Percentiles rank a stretch among this genome's conserved stretches.
Evolutionary conservation across 2,329 filamentous ascomycete species (phyloP).

Genomic region (Cercospora sp.): DNA sequence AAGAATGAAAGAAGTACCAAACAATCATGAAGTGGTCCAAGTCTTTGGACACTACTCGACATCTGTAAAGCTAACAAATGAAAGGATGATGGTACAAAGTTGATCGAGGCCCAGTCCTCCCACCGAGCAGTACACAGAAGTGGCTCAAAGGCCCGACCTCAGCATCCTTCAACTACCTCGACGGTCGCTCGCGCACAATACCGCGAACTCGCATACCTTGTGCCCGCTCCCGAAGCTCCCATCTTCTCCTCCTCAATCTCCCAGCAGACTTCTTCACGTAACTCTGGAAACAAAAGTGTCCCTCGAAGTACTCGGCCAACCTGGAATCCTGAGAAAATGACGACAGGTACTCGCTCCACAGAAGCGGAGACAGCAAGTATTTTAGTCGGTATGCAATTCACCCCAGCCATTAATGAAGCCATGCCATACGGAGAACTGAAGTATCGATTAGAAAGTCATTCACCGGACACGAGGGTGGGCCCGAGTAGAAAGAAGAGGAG

Average conservation of each 20-base stretch:
- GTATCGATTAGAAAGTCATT: not conserved
- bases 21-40: too few relatives aligned
- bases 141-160: too few relatives aligned
- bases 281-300: rapidly evolving
- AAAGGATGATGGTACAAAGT: too few relatives aligned
- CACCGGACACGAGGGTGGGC: not conserved
- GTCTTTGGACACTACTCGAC: too few relatives aligned
- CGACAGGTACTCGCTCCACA: not conserved
- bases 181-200: too few relatives aligned
- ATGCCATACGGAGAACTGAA: not conserved
- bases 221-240: too few relatives aligned
- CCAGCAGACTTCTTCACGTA: not conserved
- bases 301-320: not conserved
- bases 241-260: not conserved
- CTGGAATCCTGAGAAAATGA: not conserved
- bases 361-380: not conserved
- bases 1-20: too few relatives aligned
- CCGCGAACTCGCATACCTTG: too few relatives aligned
- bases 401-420: not conserved
- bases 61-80: too few relatives aligned
- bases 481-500: not conserved
- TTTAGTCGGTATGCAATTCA: not conserved
- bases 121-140: too few relatives aligned
- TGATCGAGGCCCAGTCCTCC: not conserved
- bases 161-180: too few relatives aligned